phyloP scores from a whole-genome alignment of 73 alveolate species.

The Urostyla sp. region DNA sequence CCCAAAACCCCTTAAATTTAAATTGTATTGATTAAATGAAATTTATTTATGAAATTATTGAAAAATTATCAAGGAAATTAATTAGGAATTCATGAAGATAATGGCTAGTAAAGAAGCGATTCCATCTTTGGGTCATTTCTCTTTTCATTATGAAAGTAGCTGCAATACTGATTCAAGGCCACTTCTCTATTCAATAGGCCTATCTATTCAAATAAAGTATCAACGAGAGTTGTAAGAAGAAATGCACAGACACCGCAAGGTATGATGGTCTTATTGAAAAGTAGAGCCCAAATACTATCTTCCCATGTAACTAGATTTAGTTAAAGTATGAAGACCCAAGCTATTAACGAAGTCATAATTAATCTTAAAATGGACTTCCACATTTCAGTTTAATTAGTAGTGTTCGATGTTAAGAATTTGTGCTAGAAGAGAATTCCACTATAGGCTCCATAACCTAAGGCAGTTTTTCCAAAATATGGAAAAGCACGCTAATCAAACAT shows the following conservation, averaged over 20 bases:
- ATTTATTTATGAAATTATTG: too few species aligned
- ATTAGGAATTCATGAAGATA: too few species aligned
- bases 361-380: slow-evolving; percentile 12
- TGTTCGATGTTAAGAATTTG: slow-evolving; percentile 24
- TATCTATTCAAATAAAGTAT: slow-evolving; percentile 16
- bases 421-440: slow-evolving; percentile 25
- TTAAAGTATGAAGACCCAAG: not conserved
- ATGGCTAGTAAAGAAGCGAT: too few species aligned
- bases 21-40: too few species aligned
- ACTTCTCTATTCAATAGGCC: slow-evolving; percentile 11
- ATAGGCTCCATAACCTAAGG: slow-evolving; percentile 22
- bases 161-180: slow-evolving; percentile 9
- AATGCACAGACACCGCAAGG: slow-evolving; percentile 54
- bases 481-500: slow-evolving; percentile 27
- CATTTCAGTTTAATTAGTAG: slow-evolving; percentile 24
- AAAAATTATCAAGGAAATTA: too few species aligned
- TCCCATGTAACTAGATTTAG: slow-evolving; percentile 16
- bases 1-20: too few species aligned
- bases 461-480: slow-evolving; percentile 43
- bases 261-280: slow-evolving; percentile 25
- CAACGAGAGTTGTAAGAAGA: slow-evolving; percentile 18
- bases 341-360: not conserved
- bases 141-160: slow-evolving; percentile 3
- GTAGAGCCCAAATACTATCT: not conserved
- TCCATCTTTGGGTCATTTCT: too few species aligned